A percentile compares a stretch with the other conserved stretches of the same genome.
phyloP scores from a whole-genome alignment of 345 rosid species.

The Melaleuca alternifolia region DNA sequence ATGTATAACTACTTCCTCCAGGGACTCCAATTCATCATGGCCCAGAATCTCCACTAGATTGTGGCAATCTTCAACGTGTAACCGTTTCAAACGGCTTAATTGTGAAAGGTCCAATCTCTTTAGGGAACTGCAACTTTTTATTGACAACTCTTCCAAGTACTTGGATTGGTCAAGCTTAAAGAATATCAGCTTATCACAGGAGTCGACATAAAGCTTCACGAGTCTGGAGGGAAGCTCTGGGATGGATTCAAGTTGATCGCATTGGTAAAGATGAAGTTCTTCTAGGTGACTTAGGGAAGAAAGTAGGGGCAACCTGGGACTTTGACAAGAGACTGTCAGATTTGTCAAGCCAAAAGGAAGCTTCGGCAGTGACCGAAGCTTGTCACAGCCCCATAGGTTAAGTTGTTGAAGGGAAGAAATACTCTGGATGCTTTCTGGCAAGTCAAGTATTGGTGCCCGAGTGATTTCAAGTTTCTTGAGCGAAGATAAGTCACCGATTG shows the following conservation, averaged over 20 bases:
- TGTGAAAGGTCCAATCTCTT: background rate
- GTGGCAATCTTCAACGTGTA: background rate
- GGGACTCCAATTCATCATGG: too few relatives aligned
- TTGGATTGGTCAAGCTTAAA: background rate
- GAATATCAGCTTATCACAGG: too few relatives aligned
- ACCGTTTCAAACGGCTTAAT: too few relatives aligned
- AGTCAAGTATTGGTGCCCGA: fast-evolving
- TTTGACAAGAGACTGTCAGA: background rate
- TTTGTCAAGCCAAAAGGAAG: background rate
- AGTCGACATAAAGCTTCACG: too few relatives aligned
- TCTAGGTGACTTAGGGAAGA: too few relatives aligned
- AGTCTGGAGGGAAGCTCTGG: too few relatives aligned
- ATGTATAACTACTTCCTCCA: too few relatives aligned
- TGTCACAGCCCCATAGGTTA: background rate
- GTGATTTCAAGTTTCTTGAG: background rate
- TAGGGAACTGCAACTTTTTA: background rate
- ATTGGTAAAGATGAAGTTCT: too few relatives aligned
- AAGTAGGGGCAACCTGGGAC: background rate
- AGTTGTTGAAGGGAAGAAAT: background rate
- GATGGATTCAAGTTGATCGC: too few relatives aligned
- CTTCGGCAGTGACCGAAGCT: background rate
- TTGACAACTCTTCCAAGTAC: background rate
- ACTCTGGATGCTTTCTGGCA: background rate
- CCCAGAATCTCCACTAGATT: too few relatives aligned
- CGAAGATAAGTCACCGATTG: background rate